Evolutionary conservation across 2,329 filamentous ascomycete species (phyloP).

Genomic region (Cryoendolithus antarcticus): DNA sequence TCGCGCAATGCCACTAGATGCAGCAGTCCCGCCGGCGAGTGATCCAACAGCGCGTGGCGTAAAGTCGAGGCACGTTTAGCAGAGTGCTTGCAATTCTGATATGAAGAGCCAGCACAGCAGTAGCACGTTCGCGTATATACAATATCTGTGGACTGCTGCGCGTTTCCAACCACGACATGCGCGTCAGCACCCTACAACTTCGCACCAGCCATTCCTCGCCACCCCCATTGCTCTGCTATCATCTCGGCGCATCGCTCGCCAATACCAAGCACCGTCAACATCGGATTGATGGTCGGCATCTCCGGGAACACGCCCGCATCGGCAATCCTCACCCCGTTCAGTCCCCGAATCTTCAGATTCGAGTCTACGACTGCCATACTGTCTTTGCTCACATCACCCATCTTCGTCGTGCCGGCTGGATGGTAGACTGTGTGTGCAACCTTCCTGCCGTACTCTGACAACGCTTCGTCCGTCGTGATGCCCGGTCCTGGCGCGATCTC

Average conservation of each 20-base stretch:
- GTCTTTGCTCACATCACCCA: slow-evolving; percentile 62
- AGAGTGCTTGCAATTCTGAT: too few species aligned
- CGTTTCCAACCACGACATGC: too few species aligned
- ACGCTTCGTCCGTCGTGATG: slow-evolving; percentile 63
- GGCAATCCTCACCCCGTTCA: slow-evolving; percentile 65
- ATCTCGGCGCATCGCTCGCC: slow-evolving; percentile 78
- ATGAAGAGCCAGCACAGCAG: too few species aligned
- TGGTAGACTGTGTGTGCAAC: slow-evolving; percentile 86
- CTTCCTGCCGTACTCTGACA: slow-evolving; percentile 68
- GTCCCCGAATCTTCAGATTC: slow-evolving; percentile 57
- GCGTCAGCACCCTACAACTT: slow-evolving; percentile 31
- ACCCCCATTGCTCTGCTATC: slow-evolving; percentile 61
- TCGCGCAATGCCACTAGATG: too few species aligned
- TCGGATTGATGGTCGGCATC: slow-evolving; percentile 78
- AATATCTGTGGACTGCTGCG: too few species aligned
- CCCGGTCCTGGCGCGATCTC: slow-evolving; percentile 68
- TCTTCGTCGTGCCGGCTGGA: slow-evolving; percentile 79
- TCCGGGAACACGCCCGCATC: slow-evolving; percentile 82
- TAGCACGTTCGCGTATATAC: too few species aligned
- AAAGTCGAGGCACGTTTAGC: too few species aligned
- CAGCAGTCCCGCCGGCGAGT: too few species aligned
- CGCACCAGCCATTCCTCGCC: slow-evolving; percentile 44
- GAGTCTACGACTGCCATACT: slow-evolving; percentile 68
- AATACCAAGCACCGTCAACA: slow-evolving; percentile 76
- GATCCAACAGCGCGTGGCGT: too few species aligned